phyloP scores from a whole-genome alignment of 805 yeast genomes.

The Yamadazyma ubonensis region DNA sequence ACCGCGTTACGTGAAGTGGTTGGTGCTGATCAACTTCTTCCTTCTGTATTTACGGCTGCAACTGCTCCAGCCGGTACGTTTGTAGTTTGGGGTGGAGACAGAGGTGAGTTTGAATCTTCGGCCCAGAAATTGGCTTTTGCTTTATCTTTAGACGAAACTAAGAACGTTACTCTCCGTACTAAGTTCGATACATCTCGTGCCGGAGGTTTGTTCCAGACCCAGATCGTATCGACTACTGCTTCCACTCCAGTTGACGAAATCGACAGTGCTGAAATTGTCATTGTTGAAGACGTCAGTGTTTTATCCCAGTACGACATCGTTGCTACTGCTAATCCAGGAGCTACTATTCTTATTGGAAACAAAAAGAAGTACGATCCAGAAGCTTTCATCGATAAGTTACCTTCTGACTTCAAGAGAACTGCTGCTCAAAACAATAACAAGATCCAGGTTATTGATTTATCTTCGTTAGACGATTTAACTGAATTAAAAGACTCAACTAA shows the following conservation, averaged over 20 bases:
- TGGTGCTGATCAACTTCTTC: constrained; percentile 1
- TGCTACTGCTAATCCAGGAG: constrained; percentile 55
- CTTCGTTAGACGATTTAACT: constrained; percentile 62
- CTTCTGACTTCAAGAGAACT: constrained; percentile 50
- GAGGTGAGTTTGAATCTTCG: constrained; percentile 51
- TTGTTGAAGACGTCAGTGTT: constrained; percentile 61
- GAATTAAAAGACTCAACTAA: constrained; percentile 51
- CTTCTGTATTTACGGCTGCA: constrained; percentile 29
- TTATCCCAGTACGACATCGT: constrained; percentile 61
- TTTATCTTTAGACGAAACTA: constrained; percentile 59
- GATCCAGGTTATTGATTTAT: constrained; percentile 60
- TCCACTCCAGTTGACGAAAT: constrained; percentile 25
- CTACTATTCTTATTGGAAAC: constrained; percentile 50
- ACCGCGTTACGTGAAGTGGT: constrained; percentile 19
- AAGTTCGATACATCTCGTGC: constrained; percentile 68
- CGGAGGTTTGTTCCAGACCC: constrained; percentile 77
- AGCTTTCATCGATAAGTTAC: constrained; percentile 52
- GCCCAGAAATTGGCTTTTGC: constrained; percentile 68
- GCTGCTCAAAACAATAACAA: constrained; percentile 53
- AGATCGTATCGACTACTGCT: constrained; percentile 41
- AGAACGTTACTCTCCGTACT: constrained; percentile 55
- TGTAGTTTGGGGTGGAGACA: constrained; percentile 70
- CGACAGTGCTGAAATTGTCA: constrained; percentile 60
- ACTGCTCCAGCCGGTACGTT: constrained; percentile 45
- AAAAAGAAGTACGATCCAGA: constrained; percentile 36